Percentiles rank a stretch among this genome's conserved stretches.
Conservation (phyloP, 148 eudicot genomes). For the Arctostaphylos glauca region DNA sequence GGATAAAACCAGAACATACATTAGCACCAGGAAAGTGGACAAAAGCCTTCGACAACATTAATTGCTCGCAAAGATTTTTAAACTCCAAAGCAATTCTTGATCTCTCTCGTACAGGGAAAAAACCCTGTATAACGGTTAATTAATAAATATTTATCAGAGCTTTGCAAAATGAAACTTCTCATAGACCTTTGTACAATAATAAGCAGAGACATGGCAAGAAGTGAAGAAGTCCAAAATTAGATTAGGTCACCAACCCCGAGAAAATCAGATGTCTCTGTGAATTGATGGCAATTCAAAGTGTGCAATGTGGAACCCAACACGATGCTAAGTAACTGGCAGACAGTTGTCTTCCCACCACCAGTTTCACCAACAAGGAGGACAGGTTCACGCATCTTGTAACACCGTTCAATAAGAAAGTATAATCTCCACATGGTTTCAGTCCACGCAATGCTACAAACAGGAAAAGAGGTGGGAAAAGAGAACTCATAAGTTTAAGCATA, state of each 20-base stretch:
- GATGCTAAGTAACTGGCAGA: slow-evolving; percentile 78
- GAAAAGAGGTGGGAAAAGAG: not conserved
- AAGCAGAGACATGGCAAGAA: not conserved
- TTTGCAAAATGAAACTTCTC: not conserved
- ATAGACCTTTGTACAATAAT: not conserved
- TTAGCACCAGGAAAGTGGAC: slow-evolving; percentile 35
- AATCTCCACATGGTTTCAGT: slow-evolving; percentile 83
- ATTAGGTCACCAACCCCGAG: slow-evolving; percentile 62
- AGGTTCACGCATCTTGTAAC: slow-evolving; percentile 86
- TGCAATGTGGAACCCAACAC: slow-evolving; percentile 60
- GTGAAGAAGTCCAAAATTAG: slow-evolving; percentile 10
- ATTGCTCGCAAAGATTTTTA: slow-evolving; percentile 49
- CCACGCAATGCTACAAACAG: slow-evolving; percentile 67
- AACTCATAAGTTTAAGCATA: not conserved
- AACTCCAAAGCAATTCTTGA: slow-evolving; percentile 61
- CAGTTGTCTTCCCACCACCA: slow-evolving; percentile 98
- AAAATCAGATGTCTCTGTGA: slow-evolving; percentile 97
- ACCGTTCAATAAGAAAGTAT: slow-evolving; percentile 78
- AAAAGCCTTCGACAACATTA: slow-evolving; percentile 52
- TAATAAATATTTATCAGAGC: not conserved
- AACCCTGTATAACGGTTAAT: slow-evolving; percentile 58
- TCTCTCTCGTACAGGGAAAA: slow-evolving; percentile 88
- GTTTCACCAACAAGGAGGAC: slow-evolving; percentile 98
- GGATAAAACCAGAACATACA: slow-evolving; percentile 41
- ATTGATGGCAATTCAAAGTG: slow-evolving; percentile 91